Base-by-base conservation (phyloP, 2,329 filamentous ascomycete species). In the Beauveria sp. region DNA sequence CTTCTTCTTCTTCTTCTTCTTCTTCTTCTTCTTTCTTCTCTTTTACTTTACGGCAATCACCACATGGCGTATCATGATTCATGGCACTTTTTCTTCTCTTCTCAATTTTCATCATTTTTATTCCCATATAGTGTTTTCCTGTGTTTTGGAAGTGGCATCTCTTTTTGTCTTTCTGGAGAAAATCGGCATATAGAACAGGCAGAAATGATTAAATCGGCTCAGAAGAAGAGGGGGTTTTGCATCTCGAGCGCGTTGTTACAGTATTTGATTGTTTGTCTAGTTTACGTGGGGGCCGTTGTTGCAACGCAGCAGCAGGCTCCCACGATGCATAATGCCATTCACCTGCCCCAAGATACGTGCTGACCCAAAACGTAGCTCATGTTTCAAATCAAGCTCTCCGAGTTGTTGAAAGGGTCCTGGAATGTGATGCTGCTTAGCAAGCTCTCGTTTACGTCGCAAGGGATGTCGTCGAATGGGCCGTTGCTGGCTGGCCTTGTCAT, bases 31-130 rank as follows among this genome's bases (percentile, higher is more conserved):
- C 50, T 34, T 51, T 38, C 22, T 38, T 45, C 12, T 58, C 26
- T 40, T 38, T 38, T 43, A 20, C 48, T n/a, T 38, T 14, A 61
- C 59, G 51, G 43, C 57, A 50, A 24, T 12, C 16, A 40, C 51
- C 28, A 54, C 38, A 51, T 42, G 34, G 49, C 49, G 38, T 49
- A 45, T 63, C 20, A 64, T 52, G 53, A 60, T 63, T 66, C 62
- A 61, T 55, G 55, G 62, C 48, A 61, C 53, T 31, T 49, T 49
- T 38, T 57, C 51, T 54, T 49, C 31, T 34, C 65, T 66, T 42
- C 51, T 64, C 18, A 61, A 58, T 49, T 63, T 55, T 53, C 63
- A 40, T 16, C 28, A 50, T 56, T 42, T 56, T 50, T 59, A 59
- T 59, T 59, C 56, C 56, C 56, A 59, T 51, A 40, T 51, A 51